Evolutionary conservation across 2,329 filamentous ascomycete genomes (phyloP).

Genomic region (Sclerotinia spermophila): DNA sequence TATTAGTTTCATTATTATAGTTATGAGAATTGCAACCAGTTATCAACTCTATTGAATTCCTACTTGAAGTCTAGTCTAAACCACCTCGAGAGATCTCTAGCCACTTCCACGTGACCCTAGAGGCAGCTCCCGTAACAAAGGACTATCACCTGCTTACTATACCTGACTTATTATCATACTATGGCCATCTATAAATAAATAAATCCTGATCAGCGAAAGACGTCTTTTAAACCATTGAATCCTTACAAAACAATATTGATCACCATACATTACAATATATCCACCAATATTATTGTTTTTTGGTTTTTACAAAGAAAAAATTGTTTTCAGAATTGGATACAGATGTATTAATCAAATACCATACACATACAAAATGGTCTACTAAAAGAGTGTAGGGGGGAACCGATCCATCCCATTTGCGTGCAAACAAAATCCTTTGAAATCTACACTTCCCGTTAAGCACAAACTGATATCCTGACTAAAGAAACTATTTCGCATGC

Average conservation of each 20-base stretch:
- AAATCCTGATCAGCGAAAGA: background rate
- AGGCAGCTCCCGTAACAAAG: too few relatives aligned
- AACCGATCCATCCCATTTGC: background rate
- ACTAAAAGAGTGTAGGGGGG: background rate
- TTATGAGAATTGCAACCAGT: too few relatives aligned
- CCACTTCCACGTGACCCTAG: too few relatives aligned
- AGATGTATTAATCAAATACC: background rate
- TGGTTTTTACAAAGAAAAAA: background rate
- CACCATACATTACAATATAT: background rate
- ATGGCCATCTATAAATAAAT: background rate
- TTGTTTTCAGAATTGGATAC: background rate
- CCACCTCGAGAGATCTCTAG: too few relatives aligned
- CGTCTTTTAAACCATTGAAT: background rate
- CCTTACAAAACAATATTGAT: background rate
- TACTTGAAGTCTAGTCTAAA: too few relatives aligned
- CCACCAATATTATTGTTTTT: background rate
- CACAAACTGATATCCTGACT: constrained; percentile 4
- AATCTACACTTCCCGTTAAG: background rate
- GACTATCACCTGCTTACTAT: background rate
- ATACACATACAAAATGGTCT: background rate
- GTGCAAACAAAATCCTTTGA: background rate
- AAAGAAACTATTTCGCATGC: background rate
- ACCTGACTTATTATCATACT: background rate
- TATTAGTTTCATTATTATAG: too few relatives aligned
- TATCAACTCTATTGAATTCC: too few relatives aligned